These are phyloP conservation scores for Pterocarpus macrocarpus DNA, from an alignment of 306 rosid genomes.

Conservation along the genomic window DNA sequence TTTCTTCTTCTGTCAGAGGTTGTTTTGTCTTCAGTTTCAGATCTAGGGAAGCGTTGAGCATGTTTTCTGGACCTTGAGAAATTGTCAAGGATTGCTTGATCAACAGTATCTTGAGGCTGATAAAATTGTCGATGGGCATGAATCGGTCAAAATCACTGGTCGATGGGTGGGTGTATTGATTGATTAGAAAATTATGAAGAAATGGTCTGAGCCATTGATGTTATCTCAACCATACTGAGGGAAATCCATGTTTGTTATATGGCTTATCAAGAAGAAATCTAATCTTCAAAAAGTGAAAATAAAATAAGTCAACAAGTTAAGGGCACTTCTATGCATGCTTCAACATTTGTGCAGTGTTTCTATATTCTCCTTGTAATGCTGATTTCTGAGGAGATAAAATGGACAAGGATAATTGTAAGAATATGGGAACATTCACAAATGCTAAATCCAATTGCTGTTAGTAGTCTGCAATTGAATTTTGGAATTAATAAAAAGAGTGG, in stretches of 20 bases:
- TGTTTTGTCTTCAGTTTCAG: conserved; percentile 54
- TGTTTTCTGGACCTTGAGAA: conserved; percentile 51
- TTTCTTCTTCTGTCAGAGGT: conserved; percentile 56
- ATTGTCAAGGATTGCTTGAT: conserved; percentile 48
- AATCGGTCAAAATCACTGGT: conserved; percentile 40
- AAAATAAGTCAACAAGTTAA: conserved; percentile 1
- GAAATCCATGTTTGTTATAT: conserved; percentile 27
- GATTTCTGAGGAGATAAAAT: conserved; percentile 39
- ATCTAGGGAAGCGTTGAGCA: conserved; percentile 55
- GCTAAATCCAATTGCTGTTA: conserved; percentile 25
- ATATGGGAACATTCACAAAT: conserved; percentile 13
- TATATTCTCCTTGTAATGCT: background rate
- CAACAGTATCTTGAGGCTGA: conserved; percentile 48
- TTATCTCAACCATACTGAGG: conserved; percentile 32
- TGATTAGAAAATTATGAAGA: conserved; percentile 36
- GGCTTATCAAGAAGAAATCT: conserved; percentile 33
- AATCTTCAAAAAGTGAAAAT: conserved; percentile 8
- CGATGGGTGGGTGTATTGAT: conserved; percentile 48
- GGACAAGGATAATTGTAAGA: conserved; percentile 32
- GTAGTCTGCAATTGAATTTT: conserved; percentile 31
- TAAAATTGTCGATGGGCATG: conserved; percentile 46
- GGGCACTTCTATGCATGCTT: background rate
- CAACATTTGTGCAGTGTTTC: conserved; percentile 20
- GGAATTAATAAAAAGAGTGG: conserved; percentile 16
- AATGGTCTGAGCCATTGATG: conserved; percentile 38